These are phyloP conservation scores for Colletotrichum liriopes DNA, from an alignment of 2,329 filamentous ascomycete species.

Conservation along the genomic window DNA sequence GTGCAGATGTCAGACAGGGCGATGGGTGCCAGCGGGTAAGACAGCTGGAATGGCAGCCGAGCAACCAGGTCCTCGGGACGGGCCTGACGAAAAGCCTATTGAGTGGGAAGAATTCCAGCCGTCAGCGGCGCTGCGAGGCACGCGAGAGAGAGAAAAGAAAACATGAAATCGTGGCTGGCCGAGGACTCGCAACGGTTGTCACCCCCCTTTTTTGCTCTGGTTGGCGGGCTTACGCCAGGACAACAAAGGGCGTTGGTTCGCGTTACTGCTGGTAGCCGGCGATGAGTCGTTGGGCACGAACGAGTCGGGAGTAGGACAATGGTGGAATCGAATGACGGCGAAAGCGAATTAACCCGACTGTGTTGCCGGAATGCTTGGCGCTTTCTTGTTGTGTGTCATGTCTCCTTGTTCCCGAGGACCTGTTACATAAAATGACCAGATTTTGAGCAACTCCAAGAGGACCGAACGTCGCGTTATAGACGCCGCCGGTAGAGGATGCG, in stretches of 20 bases:
- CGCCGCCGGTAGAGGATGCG: slow-evolving; percentile 12
- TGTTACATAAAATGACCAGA: background rate
- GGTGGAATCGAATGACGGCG: background rate
- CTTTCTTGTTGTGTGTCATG: background rate
- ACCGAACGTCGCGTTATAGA: background rate
- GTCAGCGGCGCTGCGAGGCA: slow-evolving; percentile 17
- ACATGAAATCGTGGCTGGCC: background rate
- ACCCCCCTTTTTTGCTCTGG: background rate
- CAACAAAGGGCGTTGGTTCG: slow-evolving; percentile 5
- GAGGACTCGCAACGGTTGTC: background rate
- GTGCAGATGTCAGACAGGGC: background rate
- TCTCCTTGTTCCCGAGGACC: background rate
- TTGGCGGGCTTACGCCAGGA: background rate
- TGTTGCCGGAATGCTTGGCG: background rate
- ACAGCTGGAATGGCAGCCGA: background rate
- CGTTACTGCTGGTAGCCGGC: slow-evolving; percentile 8
- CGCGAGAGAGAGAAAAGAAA: background rate
- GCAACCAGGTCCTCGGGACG: slow-evolving; percentile 36
- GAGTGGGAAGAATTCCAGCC: background rate
- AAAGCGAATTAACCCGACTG: background rate
- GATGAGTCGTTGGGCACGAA: slow-evolving; percentile 1
- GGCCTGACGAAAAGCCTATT: background rate
- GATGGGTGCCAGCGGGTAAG: background rate
- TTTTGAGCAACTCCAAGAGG: background rate
- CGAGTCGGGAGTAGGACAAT: background rate